phyloP scores from a whole-genome alignment of 1,139 yeast genomes.

The Kodamaea sp. region DNA sequence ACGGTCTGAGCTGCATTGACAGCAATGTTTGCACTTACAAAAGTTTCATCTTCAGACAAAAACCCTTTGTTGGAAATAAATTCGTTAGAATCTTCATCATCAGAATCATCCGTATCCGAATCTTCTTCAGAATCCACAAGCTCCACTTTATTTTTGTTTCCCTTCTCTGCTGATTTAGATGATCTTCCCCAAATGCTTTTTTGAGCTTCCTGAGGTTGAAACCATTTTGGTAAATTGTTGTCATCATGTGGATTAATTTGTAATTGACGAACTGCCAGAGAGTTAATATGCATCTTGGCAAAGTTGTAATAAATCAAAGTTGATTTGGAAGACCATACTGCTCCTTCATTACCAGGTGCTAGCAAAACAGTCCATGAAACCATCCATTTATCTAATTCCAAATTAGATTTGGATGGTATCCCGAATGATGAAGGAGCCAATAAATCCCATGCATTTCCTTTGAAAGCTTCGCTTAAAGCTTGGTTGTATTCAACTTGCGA shows the following conservation, averaged over 20 bases:
- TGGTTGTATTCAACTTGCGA: conserved; percentile 72
- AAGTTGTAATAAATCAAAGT: conserved; percentile 68
- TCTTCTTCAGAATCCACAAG: conserved; percentile 22
- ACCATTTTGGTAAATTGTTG: conserved; percentile 40
- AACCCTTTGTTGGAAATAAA: conserved; percentile 37
- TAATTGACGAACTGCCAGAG: conserved; percentile 49
- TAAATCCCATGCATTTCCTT: conserved; percentile 61
- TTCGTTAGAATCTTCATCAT: conserved; percentile 20
- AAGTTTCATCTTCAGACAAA: conserved; percentile 34
- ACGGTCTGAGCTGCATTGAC: conserved; percentile 63
- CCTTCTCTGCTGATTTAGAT: background rate
- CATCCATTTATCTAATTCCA: conserved; percentile 76
- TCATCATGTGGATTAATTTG: conserved; percentile 31
- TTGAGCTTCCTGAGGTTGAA: conserved; percentile 10
- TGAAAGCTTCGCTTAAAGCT: conserved; percentile 58
- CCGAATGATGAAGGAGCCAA: conserved; percentile 61
- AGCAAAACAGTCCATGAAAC: conserved; percentile 73
- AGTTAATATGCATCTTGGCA: conserved; percentile 72
- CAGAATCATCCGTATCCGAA: conserved; percentile 25
- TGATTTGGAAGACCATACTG: conserved; percentile 70
- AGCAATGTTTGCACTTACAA: conserved; percentile 48
- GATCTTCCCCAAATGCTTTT: background rate
- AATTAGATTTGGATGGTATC: conserved; percentile 61
- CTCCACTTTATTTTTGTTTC: background rate
- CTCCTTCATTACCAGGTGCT: conserved; percentile 56